Evolutionary conservation across 345 rosid species (phyloP), one percentile per base, ranked within the genome.

Genomic region (Heritiera littoralis): DNA sequence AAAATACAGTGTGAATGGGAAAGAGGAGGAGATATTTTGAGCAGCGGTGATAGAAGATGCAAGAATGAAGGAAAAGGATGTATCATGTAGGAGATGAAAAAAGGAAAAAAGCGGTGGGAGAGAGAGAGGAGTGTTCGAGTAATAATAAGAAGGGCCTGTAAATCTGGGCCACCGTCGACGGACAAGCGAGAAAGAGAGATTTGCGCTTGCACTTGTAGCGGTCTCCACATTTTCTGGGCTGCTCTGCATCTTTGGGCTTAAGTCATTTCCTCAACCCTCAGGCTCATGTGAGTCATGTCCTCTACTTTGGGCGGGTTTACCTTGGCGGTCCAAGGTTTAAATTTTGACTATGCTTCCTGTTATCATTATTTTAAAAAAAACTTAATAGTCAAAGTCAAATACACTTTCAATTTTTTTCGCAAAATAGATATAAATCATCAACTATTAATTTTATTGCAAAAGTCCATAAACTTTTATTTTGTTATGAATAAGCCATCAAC

Each of bases 91-190:
- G 13, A 30, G 35, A 7, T 10, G 20, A 55, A 40, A 32, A 35
- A 23, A 40, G 6, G 49, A 63, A 58, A 43, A 66, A 54, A 52
- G 35, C 17, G 38, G 48, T 10, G 74, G 38, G 38, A 1, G 45
- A 54, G 73, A 3, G 55, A 77, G 38, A 1, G 38, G 38, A 0
- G 78, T 70, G 65, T 32, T 69, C 74, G 49, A 18, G 51, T 68
- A 49, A 63, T 43, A 78, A 52, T 58, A n/a, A 15, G 20, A 69
- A 69, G 49, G 77, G 78, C 75, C 85, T 35, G 38, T 56, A 77
- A 79, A 71, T 80, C 76, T 76, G 85, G 85, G 82, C 85, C 82
- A 79, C 77, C 81, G 68, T 77, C 79, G 48, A 59, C 12, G 40
- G 51, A 41, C 54, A 32, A 68, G 61, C 23, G 79, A 28, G 70